These are phyloP conservation scores for Trichophyton mentagrophytes DNA, from an alignment of 2,329 filamentous ascomycete species.

Conservation along the genomic window DNA sequence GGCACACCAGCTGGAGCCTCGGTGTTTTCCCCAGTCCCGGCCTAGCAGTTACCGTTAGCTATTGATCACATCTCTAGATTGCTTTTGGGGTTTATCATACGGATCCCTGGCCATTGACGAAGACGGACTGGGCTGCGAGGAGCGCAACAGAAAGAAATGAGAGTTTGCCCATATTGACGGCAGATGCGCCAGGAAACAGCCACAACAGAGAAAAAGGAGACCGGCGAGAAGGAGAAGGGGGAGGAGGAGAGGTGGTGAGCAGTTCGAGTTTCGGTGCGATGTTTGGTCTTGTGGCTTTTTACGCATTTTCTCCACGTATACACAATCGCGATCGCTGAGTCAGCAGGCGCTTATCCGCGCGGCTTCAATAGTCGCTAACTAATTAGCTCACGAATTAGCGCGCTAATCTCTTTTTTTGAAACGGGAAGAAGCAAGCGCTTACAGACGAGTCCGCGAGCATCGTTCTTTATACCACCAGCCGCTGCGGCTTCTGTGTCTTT, in stretches of 20 bases:
- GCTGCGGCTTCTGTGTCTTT: not conserved
- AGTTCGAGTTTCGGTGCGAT: not conserved
- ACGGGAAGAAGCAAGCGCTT: not conserved
- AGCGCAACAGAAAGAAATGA: slow-evolving; percentile 60
- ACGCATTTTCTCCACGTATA: slow-evolving; percentile 7
- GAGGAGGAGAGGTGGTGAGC: not conserved
- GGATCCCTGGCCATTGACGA: slow-evolving; percentile 49
- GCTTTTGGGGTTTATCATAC: slow-evolving; percentile 33
- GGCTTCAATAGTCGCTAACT: not conserved
- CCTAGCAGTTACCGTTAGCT: slow-evolving; percentile 17
- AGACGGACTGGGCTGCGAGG: slow-evolving; percentile 55
- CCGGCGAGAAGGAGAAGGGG: slow-evolving; percentile 2
- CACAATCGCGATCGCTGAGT: slow-evolving; percentile 7
- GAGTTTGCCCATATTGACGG: slow-evolving; percentile 55
- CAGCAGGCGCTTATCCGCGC: slow-evolving; percentile 1
- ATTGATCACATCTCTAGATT: slow-evolving; percentile 6
- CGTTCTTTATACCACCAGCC: slow-evolving; percentile 5
- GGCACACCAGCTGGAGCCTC: slow-evolving; percentile 51
- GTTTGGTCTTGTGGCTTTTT: slow-evolving; percentile 1
- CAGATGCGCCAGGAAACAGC: slow-evolving; percentile 4
- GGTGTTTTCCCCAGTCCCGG: slow-evolving; percentile 50
- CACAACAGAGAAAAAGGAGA: slow-evolving; percentile 1
- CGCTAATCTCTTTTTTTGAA: not conserved
- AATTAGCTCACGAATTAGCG: not conserved
- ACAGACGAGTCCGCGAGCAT: not conserved